A percentile compares a stretch with the other conserved stretches of the same genome.
phyloP scores from a whole-genome alignment of 176 grass and related monocot species.

The Lolium perenne region DNA sequence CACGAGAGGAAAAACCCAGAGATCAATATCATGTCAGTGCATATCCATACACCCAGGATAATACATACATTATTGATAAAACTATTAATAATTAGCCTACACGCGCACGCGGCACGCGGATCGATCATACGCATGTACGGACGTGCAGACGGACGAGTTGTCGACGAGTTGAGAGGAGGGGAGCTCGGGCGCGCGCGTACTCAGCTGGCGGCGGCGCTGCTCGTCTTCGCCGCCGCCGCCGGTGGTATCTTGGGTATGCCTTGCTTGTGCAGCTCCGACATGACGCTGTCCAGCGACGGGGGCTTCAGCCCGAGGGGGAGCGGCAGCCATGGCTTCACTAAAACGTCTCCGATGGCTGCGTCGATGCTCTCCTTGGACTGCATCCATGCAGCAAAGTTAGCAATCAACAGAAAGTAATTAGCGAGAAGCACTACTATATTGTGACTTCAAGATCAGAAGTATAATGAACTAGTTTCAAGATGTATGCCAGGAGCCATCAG shows the following conservation, averaged over 20 bases:
- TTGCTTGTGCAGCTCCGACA: constrained; percentile 82
- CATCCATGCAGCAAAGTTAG: neutral
- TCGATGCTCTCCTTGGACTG: constrained; percentile 91
- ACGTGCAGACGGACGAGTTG: constrained; percentile 49
- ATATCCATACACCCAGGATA: neutral
- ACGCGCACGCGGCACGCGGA: neutral
- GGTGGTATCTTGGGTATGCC: constrained; percentile 77
- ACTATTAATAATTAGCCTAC: constrained; percentile 13
- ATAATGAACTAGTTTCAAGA: neutral
- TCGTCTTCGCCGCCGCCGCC: constrained; percentile 10
- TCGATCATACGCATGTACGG: constrained; percentile 3
- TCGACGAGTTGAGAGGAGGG: constrained; percentile 45
- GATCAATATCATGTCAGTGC: constrained; percentile 22
- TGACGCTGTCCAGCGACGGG: constrained; percentile 73
- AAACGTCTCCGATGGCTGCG: constrained; percentile 94
- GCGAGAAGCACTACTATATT: neutral
- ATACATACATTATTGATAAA: neutral
- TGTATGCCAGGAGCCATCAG: neutral
- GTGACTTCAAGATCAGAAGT: neutral
- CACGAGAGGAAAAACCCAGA: constrained; percentile 38
- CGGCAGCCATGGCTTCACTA: constrained; percentile 92
- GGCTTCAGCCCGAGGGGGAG: constrained; percentile 92
- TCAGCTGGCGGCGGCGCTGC: constrained; percentile 9
- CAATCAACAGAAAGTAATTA: neutral
- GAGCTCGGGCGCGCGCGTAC: neutral